Conservation (phyloP, 2,329 filamentous ascomycete species). For the Harringtonia lauricola region DNA sequence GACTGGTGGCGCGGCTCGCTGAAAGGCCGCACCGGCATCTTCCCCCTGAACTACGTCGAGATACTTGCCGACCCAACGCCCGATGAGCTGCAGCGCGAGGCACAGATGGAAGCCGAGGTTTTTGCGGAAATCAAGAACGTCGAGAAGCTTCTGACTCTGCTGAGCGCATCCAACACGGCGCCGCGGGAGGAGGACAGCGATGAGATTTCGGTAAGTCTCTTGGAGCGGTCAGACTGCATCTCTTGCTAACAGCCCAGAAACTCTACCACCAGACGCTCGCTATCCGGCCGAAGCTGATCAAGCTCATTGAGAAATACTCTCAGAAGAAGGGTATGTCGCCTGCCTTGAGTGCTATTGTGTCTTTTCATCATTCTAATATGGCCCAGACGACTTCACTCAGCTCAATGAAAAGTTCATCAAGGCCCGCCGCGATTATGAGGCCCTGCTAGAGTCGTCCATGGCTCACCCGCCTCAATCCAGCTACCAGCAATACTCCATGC, state of each 20-base stretch:
- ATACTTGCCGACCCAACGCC: slow-evolving; percentile 90
- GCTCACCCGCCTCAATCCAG: slow-evolving; percentile 74
- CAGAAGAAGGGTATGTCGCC: slow-evolving; percentile 78
- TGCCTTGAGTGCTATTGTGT: background rate
- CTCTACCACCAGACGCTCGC: slow-evolving; percentile 86
- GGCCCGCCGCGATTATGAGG: slow-evolving; percentile 90
- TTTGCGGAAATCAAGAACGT: slow-evolving; percentile 56
- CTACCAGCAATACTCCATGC: slow-evolving; percentile 58
- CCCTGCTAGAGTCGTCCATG: slow-evolving; percentile 93
- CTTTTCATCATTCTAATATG: no score
- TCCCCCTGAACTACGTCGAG: slow-evolving; percentile 97
- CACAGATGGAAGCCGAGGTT: slow-evolving; percentile 77
- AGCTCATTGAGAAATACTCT: slow-evolving; percentile 96
- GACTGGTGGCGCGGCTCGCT: slow-evolving; percentile 99
- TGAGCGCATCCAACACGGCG: slow-evolving; percentile 77
- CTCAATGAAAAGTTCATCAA: slow-evolving; percentile 99
- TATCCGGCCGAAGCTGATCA: slow-evolving; percentile 92
- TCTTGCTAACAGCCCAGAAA: slow-evolving; percentile 33
- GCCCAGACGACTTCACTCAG: slow-evolving; percentile 88
- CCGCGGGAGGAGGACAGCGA: slow-evolving; percentile 87
- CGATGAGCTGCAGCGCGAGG: slow-evolving; percentile 89
- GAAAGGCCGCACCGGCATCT: slow-evolving; percentile 91
- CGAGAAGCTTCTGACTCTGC: slow-evolving; percentile 66
- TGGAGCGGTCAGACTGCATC: no score
- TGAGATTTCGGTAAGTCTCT: slow-evolving; percentile 66